Evolutionary conservation across 192 early-diverging fungal species (phyloP).

Genomic region (Coemansia umbellata): DNA sequence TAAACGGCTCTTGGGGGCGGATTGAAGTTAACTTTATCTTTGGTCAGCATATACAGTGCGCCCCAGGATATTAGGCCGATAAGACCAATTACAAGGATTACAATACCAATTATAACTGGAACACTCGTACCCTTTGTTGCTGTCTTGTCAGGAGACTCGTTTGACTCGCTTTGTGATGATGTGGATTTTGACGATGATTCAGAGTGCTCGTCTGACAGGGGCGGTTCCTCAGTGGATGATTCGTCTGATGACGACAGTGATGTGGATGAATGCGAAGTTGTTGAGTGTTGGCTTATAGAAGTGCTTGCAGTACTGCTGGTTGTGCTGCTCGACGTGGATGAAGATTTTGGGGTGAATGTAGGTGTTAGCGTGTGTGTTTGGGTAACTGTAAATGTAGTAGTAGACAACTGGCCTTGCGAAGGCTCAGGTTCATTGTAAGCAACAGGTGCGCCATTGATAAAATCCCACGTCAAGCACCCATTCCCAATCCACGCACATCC

Average conservation of each 20-base stretch:
- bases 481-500: conserved; percentile 30
- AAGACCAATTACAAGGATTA: conserved; percentile 3
- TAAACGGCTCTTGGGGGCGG: too few relatives aligned
- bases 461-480: conserved; percentile 21
- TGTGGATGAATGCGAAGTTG: not conserved
- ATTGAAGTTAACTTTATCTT: too few relatives aligned
- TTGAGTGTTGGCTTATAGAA: too few relatives aligned
- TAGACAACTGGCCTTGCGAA: not conserved
- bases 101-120: conserved; percentile 7
- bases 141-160: not conserved
- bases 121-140: not conserved
- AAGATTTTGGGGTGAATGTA: not conserved
- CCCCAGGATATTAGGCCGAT: conserved; percentile 26
- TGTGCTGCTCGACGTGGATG: not conserved
- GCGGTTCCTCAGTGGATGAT: not conserved
- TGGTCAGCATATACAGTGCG: conserved; percentile 15
- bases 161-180: not conserved
- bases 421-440: not conserved
- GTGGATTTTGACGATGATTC: not conserved
- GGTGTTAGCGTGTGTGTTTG: not conserved
- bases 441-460: conserved; percentile 9
- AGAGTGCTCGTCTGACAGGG: not conserved
- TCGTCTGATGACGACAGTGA: conserved; percentile 1
- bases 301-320: not conserved
- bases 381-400: not conserved